phyloP scores from a whole-genome alignment of 1,284 basidiomycete genomes.

The Moesziomyces sp. region DNA sequence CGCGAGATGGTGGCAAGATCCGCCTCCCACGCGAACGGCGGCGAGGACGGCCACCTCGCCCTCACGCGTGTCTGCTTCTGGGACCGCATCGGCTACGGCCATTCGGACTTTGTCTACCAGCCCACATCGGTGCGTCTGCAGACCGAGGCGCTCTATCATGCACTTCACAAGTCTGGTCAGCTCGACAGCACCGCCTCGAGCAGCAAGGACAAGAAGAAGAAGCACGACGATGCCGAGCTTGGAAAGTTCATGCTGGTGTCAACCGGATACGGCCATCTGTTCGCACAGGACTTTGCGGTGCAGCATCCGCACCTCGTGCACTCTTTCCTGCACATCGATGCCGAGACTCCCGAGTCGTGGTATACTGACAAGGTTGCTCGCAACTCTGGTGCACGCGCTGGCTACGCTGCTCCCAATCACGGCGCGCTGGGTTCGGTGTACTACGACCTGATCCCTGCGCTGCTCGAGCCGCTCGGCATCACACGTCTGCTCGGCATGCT shows the following conservation, averaged over 20 bases:
- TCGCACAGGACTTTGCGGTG: conserved; percentile 52
- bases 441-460: conserved; percentile 48
- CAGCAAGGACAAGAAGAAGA: conserved; percentile 12
- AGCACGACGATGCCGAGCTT: conserved; percentile 11
- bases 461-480: conserved; percentile 44
- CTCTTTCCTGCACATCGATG: conserved; percentile 53
- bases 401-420: conserved; percentile 39
- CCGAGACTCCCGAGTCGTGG: conserved; percentile 50
- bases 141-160: conserved; percentile 39
- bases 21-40: conserved; percentile 1
- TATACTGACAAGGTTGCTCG: conserved; percentile 39
- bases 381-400: conserved; percentile 45
- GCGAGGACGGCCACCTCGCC: conserved; percentile 52
- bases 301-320: conserved; percentile 53
- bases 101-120: conserved; percentile 49
- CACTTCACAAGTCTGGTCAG: conserved; percentile 27
- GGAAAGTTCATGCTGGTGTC: conserved; percentile 55
- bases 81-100: conserved; percentile 53
- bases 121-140: conserved; percentile 32
- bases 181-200: conserved; percentile 9
- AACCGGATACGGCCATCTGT: conserved; percentile 50
- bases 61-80: conserved; percentile 51
- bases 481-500: conserved; percentile 45
- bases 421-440: conserved; percentile 34
- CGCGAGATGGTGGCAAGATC: conserved; percentile 51